Base-by-base conservation (phyloP, 2,329 filamentous ascomycete genomes). In the Verticillium longisporum region DNA sequence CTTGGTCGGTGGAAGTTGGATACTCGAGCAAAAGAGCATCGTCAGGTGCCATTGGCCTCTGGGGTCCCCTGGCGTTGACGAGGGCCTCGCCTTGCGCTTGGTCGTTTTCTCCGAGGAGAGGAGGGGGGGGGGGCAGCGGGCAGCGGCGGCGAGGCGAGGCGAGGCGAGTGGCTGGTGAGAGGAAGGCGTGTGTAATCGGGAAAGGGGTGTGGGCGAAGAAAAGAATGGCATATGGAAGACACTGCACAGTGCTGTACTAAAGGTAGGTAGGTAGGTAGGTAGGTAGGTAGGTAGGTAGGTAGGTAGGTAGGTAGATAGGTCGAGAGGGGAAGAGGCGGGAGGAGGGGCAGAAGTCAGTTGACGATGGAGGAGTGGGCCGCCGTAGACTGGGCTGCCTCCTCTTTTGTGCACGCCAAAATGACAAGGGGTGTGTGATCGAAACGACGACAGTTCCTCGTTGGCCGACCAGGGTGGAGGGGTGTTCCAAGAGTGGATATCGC, bases 261-360 rank as follows among this genome's bases (percentile, higher is more conserved):
- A 26, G 4, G 26, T 26, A 26, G 26, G 26, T 26, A 26, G 26
- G 26, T 26, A 4, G 26, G 26, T 26, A 26, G 26, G 26, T 26
- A 26, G 26, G 1, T 26, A 26, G 1, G 2, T 26, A 26, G n/a
- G n/a, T n/a, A n/a, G n/a, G n/a, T n/a, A n/a, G n/a, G n/a, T n/a
- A n/a, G n/a, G n/a, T n/a, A n/a, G n/a, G n/a, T n/a, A n/a, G n/a
- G n/a, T n/a, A 26, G 26, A 4, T 26, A 26, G 26, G 26, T 26
- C 26, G 26, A 26, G 26, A 26, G 26, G 26, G 26, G 26, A 26
- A 26, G 26, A 26, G 26, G 26, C 26, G 26, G 26, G 26, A 26
- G 26, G 62, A 62, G 63, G 62, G 62, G n/a, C n/a, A 18, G 45
- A 54, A 60, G 61, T 64, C 63, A 59, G 62, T 65, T 64, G 62